A percentile compares a stretch with the other conserved stretches of the same genome.
These are phyloP conservation scores for Lactarius trivialis DNA, from an alignment of 768 basidiomycete genomes.

Conservation along the genomic window DNA sequence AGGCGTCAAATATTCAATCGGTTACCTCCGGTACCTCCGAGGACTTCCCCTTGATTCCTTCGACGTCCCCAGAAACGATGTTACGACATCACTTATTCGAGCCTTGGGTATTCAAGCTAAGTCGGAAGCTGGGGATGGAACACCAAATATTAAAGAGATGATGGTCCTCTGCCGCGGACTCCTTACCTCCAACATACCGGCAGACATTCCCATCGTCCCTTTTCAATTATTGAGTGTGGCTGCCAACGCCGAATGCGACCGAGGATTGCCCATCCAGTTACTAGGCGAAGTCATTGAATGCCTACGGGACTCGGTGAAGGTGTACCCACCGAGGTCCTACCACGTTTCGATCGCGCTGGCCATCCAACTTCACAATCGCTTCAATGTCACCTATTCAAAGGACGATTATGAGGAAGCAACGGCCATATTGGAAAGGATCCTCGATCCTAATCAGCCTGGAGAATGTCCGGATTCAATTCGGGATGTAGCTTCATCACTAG, in stretches of 20 bases:
- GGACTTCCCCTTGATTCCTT: not conserved
- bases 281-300: not conserved
- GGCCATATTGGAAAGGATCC: not conserved
- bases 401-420: not conserved
- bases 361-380: not conserved
- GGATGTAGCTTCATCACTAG: not conserved
- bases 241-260: not conserved
- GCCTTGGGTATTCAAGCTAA: not conserved
- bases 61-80: not conserved
- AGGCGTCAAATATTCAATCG: not conserved
- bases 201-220: not conserved
- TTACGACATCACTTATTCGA: not conserved
- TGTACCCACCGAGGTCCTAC: no score
- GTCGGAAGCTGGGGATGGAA: not conserved
- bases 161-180: not conserved
- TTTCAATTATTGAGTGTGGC: not conserved
- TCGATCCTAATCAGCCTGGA: not conserved
- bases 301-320: not conserved
- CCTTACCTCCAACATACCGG: not conserved
- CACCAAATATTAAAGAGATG: not conserved
- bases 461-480: not conserved
- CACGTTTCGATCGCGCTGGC: not conserved
- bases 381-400: not conserved
- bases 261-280: not conserved
- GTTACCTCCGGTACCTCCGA: not conserved